phyloP scores from a whole-genome alignment of 345 rosid genomes.

The Salix udensis region DNA sequence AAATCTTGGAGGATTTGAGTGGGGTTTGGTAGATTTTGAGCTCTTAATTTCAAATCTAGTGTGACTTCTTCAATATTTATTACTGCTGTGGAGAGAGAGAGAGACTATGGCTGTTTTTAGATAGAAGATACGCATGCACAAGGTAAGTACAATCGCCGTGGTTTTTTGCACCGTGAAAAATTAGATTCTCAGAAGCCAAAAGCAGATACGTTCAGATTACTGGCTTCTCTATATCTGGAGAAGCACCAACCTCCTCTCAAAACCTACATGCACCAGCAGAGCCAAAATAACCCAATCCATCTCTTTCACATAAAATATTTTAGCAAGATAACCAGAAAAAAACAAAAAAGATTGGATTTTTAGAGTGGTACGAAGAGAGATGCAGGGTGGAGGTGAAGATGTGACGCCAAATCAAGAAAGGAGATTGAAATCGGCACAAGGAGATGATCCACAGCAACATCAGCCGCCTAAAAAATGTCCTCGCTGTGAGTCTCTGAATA shows the following conservation, averaged over 20 bases:
- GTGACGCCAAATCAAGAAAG: constrained; percentile 33
- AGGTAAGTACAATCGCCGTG: constrained; percentile 4
- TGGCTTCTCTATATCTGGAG: constrained; percentile 13
- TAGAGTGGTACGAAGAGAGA: neutral
- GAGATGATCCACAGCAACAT: constrained; percentile 15
- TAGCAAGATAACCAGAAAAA: neutral
- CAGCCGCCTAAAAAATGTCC: constrained; percentile 51
- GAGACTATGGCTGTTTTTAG: neutral
- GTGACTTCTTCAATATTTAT: constrained; percentile 2
- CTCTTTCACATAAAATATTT: neutral
- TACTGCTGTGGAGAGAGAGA: neutral
- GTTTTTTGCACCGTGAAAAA: constrained; percentile 10
- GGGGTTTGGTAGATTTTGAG: constrained; percentile 3
- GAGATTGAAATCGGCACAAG: constrained; percentile 27
- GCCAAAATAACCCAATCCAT: neutral
- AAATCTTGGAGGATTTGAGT: constrained; percentile 22
- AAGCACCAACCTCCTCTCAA: neutral
- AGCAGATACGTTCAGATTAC: constrained; percentile 21
- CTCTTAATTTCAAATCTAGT: constrained; percentile 10
- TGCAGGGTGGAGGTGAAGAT: constrained; percentile 26
- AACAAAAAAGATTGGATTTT: neutral
- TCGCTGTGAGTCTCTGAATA: constrained; percentile 57
- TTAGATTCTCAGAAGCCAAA: constrained; percentile 7
- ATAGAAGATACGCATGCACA: constrained; percentile 2
- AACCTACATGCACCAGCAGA: constrained; percentile 21